phyloP scores from a whole-genome alignment of 1,284 basidiomycete genomes.

The Cronartium quercuum region DNA sequence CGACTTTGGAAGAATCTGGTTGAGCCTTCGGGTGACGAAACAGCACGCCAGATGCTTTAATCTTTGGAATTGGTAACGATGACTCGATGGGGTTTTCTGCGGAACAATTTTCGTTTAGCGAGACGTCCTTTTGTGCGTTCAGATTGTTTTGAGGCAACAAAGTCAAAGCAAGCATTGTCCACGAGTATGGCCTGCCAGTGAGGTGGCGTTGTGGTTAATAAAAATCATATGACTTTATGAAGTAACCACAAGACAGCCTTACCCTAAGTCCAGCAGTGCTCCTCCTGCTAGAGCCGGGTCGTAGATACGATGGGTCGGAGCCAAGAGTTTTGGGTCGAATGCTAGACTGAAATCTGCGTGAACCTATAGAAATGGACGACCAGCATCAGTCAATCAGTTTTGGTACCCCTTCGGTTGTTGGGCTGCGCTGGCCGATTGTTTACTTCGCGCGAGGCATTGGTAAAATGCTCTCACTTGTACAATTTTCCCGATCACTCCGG shows the following conservation, averaged over 20 bases:
- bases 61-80: conserved; percentile 14
- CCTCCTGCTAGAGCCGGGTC: conserved; percentile 77
- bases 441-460: no score
- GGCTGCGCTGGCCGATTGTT: no score
- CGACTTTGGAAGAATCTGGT: neutral
- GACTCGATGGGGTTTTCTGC: neutral
- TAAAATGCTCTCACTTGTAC: neutral
- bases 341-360: conserved; percentile 52
- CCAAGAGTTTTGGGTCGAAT: conserved; percentile 14
- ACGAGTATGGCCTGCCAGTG: conserved; percentile 28
- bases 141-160: conserved; percentile 18
- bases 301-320: conserved; percentile 69
- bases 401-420: no score
- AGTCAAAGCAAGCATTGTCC: conserved; percentile 33
- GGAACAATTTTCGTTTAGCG: neutral
- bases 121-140: neutral
- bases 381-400: conserved; percentile 47
- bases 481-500: conserved; percentile 24
- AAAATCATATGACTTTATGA: neutral
- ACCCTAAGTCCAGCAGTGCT: conserved; percentile 64
- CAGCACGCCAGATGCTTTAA: conserved; percentile 5
- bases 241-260: neutral
- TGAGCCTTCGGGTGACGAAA: conserved; percentile 14
- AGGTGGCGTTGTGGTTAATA: neutral
- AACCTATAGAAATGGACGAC: conserved; percentile 55